phyloP scores from a whole-genome alignment of 805 yeast genomes.

The Metschnikowia dekortorum region DNA sequence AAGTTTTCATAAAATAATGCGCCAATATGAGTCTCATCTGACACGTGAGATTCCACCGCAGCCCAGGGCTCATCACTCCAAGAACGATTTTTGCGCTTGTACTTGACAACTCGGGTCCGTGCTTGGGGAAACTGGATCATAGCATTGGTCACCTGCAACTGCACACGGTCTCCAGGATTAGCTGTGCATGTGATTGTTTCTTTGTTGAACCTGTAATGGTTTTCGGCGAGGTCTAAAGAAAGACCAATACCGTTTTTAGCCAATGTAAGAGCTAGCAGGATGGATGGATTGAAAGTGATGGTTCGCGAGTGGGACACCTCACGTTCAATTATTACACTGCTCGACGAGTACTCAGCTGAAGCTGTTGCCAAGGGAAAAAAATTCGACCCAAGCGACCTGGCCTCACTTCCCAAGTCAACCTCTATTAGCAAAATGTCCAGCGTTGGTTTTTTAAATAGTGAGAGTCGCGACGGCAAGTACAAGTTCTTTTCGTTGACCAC shows the following conservation, averaged over 20 bases:
- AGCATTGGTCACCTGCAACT: conserved; percentile 15
- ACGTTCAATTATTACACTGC: conserved; percentile 7
- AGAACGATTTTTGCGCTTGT: not conserved
- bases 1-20: conserved; percentile 11
- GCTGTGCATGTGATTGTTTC: conserved; percentile 15
- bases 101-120: conserved; percentile 8
- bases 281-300: conserved; percentile 5
- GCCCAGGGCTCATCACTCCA: conserved; percentile 10
- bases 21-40: conserved; percentile 12
- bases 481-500: conserved; percentile 6
- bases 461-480: not conserved
- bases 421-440: conserved; percentile 6
- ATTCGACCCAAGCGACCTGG: conserved; percentile 7
- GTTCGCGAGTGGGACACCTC: conserved; percentile 6
- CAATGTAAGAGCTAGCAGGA: conserved; percentile 6
- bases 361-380: conserved; percentile 11
- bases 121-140: conserved; percentile 16
- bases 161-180: conserved; percentile 14
- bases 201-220: conserved; percentile 6
- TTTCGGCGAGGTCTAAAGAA: conserved; percentile 5
- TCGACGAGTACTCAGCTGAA: conserved; percentile 11
- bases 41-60: conserved; percentile 5
- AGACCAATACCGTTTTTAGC: conserved; percentile 3
- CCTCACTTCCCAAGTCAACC: conserved; percentile 11
- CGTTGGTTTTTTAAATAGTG: not conserved